Evolutionary conservation across 75 land plant genomes (phyloP), one percentile per base, ranked within the genome.

Genomic region (Cunninghamia lanceolata): DNA sequence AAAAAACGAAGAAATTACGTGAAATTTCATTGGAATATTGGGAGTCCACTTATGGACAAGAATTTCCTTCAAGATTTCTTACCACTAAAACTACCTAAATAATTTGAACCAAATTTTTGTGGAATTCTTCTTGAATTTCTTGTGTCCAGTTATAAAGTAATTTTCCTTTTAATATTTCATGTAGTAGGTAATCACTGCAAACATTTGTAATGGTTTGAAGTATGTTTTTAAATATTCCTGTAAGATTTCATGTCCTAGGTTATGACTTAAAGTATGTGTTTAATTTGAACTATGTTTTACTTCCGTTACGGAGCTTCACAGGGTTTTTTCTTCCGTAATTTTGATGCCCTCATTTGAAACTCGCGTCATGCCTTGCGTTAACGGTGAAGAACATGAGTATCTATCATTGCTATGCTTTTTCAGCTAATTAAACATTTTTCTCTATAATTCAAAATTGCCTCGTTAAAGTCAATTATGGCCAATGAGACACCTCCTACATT

Each of bases 271-370:
- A 63, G 28, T 28, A 5, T 25, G 5, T 28, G 28, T 63, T n/a
- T 25, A 63, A 56, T 70, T 34, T 73, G 75, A 73, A 34, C 38
- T 34, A 34, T 11, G 9, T 30, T 73, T 25, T 32, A n/a, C n/a
- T 54, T 98, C 19, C 99, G 99, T 47, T 98, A 98, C 90, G 99
- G 88, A 32, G 99, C 99, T 77, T 93, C 99, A n/a, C 99, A 96
- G 70, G 99, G 99, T 3, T 98, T 96, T 90, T 98, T 96, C 90
- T 98, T 96, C 87, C 89, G 99, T 36, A 98, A 98, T 84, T 98
- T 96, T 87, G 99, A 98, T 92, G 94, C 96, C 42, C 96, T 98
- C n/a, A n/a, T n/a, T n/a, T n/a, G n/a, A n/a, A n/a, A n/a, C n/a
- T n/a, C n/a, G n/a, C n/a, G n/a, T n/a, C n/a, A n/a, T n/a, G n/a